Evolutionary conservation across 768 basidiomycete genomes (phyloP).

Genomic region (Rhizopogon roseolus): DNA sequence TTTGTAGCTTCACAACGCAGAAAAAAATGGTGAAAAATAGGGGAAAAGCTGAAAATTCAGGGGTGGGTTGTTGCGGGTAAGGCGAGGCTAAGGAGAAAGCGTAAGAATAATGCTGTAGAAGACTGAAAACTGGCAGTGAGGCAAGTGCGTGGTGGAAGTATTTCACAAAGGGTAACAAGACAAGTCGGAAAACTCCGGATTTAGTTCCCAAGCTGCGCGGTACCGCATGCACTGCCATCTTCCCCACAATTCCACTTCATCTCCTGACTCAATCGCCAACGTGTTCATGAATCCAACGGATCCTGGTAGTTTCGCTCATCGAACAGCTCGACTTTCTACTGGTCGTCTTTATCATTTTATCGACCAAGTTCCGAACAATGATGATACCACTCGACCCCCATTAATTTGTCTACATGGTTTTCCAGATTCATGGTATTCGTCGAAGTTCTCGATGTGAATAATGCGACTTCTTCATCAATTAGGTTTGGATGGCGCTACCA

Average conservation of each 20-base stretch:
- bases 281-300: slow-evolving; percentile 5
- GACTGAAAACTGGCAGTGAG: slow-evolving; percentile 9
- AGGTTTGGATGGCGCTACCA: slow-evolving; percentile 79
- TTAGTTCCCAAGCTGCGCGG: slow-evolving; percentile 18
- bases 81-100: slow-evolving; percentile 10
- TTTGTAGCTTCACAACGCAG: slow-evolving; percentile 18
- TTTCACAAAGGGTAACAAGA: slow-evolving; percentile 21
- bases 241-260: not conserved
- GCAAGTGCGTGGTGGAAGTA: slow-evolving; percentile 17
- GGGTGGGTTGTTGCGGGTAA: slow-evolving; percentile 8
- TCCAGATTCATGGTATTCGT: slow-evolving; percentile 51
- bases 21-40: slow-evolving; percentile 19
- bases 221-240: slow-evolving; percentile 19
- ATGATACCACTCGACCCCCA: slow-evolving; percentile 37
- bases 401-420: slow-evolving; percentile 80
- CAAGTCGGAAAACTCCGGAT: slow-evolving; percentile 22
- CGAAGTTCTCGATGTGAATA: not conserved
- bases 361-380: slow-evolving; percentile 53
- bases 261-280: slow-evolving; percentile 5
- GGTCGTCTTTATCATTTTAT: slow-evolving; percentile 67
- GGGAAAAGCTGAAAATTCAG: slow-evolving; percentile 5
- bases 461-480: not conserved
- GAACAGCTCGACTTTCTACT: slow-evolving; percentile 46
- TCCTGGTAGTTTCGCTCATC: slow-evolving; percentile 45
- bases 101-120: slow-evolving; percentile 1